These are phyloP conservation scores for Brassica juncea DNA, from an alignment of 345 rosid species.

Conservation along the genomic window DNA sequence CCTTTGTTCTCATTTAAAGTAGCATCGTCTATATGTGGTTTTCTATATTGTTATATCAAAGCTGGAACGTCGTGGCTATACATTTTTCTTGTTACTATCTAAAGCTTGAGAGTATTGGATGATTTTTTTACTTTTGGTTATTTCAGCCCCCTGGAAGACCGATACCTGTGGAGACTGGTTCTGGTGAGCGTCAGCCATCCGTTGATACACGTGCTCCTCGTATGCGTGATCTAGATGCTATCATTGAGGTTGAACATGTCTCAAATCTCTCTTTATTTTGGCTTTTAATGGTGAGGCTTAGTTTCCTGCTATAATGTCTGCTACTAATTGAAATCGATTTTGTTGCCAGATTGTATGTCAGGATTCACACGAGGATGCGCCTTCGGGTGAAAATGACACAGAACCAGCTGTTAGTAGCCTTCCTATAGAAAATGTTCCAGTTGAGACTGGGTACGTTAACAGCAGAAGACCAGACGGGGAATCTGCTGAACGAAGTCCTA, in stretches of 20 bases:
- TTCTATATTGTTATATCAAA: slow-evolving; percentile 4
- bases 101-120: slow-evolving; percentile 19
- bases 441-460: slow-evolving; percentile 44
- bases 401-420: slow-evolving; percentile 46
- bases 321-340: slow-evolving; percentile 42
- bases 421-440: slow-evolving; percentile 49
- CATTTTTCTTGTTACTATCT: slow-evolving; percentile 4
- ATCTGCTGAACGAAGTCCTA: slow-evolving; percentile 54
- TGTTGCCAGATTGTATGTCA: slow-evolving; percentile 78
- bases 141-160: slow-evolving; percentile 95
- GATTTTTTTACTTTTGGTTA: slow-evolving; percentile 6
- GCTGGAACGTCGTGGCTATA: background rate
- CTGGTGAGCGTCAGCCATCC: slow-evolving; percentile 90
- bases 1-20: slow-evolving; percentile 1
- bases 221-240: slow-evolving; percentile 87
- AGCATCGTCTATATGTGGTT: slow-evolving; percentile 14
- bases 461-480: slow-evolving; percentile 37
- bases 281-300: slow-evolving; percentile 17
- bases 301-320: slow-evolving; percentile 24
- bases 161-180: slow-evolving; percentile 93
- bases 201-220: slow-evolving; percentile 86
- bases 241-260: slow-evolving; percentile 72
- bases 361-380: slow-evolving; percentile 49
- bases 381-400: slow-evolving; percentile 32
- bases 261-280: slow-evolving; percentile 23